Conservation (phyloP, 2,329 filamentous ascomycete genomes). For the Dendrostoma leiphaemia region DNA sequence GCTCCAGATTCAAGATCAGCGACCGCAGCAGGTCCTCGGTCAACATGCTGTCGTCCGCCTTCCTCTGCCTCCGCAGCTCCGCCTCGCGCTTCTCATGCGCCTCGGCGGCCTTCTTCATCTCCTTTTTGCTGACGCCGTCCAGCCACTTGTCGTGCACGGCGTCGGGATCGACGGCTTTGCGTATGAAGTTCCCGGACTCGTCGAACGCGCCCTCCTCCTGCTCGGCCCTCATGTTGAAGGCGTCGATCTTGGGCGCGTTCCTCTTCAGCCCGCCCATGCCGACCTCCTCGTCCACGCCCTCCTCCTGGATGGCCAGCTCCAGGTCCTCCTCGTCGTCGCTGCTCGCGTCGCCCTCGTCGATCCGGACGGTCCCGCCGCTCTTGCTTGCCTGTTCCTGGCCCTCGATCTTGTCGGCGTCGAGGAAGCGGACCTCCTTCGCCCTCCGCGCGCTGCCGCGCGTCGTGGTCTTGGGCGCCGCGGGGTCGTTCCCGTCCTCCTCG, state of each 20-base stretch:
- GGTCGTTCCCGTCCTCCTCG: conserved; percentile 13
- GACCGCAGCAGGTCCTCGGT: conserved; percentile 70
- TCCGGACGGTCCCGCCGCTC: conserved; percentile 67
- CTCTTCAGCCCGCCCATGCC: conserved; percentile 88
- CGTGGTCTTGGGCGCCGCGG: conserved; percentile 22
- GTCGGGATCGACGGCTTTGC: conserved; percentile 85
- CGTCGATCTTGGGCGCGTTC: conserved; percentile 90
- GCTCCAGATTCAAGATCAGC: conserved; percentile 72
- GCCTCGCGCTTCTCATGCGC: conserved; percentile 83
- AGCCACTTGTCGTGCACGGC: conserved; percentile 91
- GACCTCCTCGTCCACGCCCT: conserved; percentile 82
- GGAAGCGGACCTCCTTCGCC: conserved; percentile 60
- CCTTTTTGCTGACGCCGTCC: conserved; percentile 88
- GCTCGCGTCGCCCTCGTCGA: conserved; percentile 47
- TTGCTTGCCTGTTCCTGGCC: conserved; percentile 76
- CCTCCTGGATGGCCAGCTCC: conserved; percentile 73
- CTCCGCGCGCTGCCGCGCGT: conserved; percentile 49
- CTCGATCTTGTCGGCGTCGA: conserved; percentile 64
- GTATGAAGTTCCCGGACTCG: conserved; percentile 84
- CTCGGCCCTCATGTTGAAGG: conserved; percentile 90
- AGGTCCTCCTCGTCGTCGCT: conserved; percentile 67
- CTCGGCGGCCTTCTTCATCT: conserved; percentile 83
- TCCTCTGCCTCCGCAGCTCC: conserved; percentile 68
- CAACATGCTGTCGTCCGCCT: conserved; percentile 86
- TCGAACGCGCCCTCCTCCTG: conserved; percentile 93